Base-by-base conservation (phyloP, 345 rosid species). In the Barbarea vulgaris region DNA sequence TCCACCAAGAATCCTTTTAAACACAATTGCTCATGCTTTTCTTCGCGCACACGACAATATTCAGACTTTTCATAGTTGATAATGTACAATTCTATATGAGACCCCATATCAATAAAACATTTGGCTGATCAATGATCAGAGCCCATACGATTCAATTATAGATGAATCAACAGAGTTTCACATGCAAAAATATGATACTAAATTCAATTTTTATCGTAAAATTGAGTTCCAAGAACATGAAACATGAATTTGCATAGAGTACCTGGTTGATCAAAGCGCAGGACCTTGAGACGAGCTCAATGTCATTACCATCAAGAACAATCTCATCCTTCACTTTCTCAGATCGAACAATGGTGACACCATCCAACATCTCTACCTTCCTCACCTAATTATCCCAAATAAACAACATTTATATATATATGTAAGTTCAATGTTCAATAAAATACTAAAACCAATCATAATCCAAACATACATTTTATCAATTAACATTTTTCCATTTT, bases 241-340 rank as follows among this genome's bases (percentile, higher is more conserved):
- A 33, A 33, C 36, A 33, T 34, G 37, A 34, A 2, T 34, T 9
- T 9, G 11, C 11, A 34, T 34, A 4, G 10, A 28, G 9, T 53
- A 84, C 92, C 85, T 88, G 92, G 56, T 86, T 86, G 50, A 88
- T 88, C 5, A 88, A 42, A 48, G 92, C 92, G 51, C 84, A 82
- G 0, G 92, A 88, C 5, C 87, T 80, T 1, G 92, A 88, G 3
- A 88, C 90, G 1, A 83, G 85, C 67, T 88, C 92, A 9, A 88
- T 77, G 21, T 88, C 88, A 21, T 80, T 87, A 18, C 92, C 92
- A 70, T 86, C 92, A 64, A 86, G 75, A 3, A 85, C 57, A 4
- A 87, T 72, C 75, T 88, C 90, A 65, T 88, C 92, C 87, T 86
- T 86, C 0, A 86, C 90, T 63, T 86, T 88, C 64, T 88, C 90